Conservation (phyloP, 2,329 filamentous ascomycete species). For the Hortaea sp. region DNA sequence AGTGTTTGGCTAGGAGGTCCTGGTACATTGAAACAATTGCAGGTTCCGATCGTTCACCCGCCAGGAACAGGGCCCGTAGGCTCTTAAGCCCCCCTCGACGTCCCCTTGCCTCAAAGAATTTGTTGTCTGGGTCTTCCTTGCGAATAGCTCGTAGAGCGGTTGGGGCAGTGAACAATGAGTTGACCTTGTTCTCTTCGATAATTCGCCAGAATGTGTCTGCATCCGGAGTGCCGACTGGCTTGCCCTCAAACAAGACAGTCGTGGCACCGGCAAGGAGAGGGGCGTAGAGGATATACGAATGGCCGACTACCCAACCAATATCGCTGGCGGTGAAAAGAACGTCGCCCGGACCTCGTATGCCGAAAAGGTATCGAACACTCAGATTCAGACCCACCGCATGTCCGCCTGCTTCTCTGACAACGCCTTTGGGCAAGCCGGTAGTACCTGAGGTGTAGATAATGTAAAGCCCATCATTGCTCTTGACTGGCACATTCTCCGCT, state of each 20-base stretch:
- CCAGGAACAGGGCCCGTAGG: slow-evolving; percentile 69
- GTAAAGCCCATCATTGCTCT: slow-evolving; percentile 71
- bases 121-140: slow-evolving; percentile 70
- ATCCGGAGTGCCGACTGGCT: slow-evolving; percentile 80
- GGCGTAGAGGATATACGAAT: slow-evolving; percentile 81
- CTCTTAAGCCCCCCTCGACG: slow-evolving; percentile 59
- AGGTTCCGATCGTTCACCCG: slow-evolving; percentile 82
- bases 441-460: slow-evolving; percentile 73
- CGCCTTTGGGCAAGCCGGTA: slow-evolving; percentile 73
- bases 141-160: slow-evolving; percentile 80
- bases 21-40: slow-evolving; percentile 76
- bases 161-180: slow-evolving; percentile 74
- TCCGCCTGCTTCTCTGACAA: slow-evolving; percentile 71
- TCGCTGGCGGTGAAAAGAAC: slow-evolving; percentile 74
- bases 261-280: slow-evolving; percentile 77
- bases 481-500: slow-evolving; percentile 67
- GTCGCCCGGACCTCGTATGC: slow-evolving; percentile 72
- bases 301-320: slow-evolving; percentile 85
- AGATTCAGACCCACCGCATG: slow-evolving; percentile 78
- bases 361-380: slow-evolving; percentile 73
- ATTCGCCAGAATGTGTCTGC: slow-evolving; percentile 83
- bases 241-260: slow-evolving; percentile 87
- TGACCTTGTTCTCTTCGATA: slow-evolving; percentile 74
- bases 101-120: slow-evolving; percentile 53
- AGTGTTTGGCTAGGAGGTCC: slow-evolving; percentile 56